Percentiles rank a stretch among this genome's conserved stretches.
These are phyloP conservation scores for Articulospora tetracladia DNA, from an alignment of 495 filamentous ascomycete species.

Conservation along the genomic window DNA sequence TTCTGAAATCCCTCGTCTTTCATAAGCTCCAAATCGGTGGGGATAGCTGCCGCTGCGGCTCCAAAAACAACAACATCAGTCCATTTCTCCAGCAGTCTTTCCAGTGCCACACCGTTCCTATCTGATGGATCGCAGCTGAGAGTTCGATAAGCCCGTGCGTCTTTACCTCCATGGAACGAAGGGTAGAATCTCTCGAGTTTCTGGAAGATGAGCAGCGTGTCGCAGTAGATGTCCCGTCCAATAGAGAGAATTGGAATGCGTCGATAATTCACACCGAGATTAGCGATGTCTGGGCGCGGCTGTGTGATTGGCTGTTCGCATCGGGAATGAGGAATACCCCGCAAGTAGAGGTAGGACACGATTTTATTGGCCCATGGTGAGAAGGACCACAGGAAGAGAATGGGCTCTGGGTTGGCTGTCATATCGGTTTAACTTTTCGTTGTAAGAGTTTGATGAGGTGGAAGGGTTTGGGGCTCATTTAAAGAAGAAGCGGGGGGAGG, in stretches of 20 bases:
- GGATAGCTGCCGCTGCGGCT: slow-evolving; percentile 41
- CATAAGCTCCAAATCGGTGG: slow-evolving; percentile 41
- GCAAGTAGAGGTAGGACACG: slow-evolving; percentile 54
- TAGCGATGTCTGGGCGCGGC: slow-evolving; percentile 52
- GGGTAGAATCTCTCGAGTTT: slow-evolving; percentile 49
- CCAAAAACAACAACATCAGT: slow-evolving; percentile 30
- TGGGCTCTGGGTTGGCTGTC: slow-evolving; percentile 26
- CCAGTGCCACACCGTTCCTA: neutral
- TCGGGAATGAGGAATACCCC: slow-evolving; percentile 52
- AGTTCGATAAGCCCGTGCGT: slow-evolving; percentile 28
- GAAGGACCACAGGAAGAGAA: slow-evolving; percentile 51
- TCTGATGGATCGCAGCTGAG: slow-evolving; percentile 8
- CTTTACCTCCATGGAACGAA: slow-evolving; percentile 16
- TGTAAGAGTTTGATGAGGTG: no score
- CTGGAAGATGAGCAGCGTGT: slow-evolving; percentile 54
- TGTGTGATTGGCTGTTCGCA: slow-evolving; percentile 30
- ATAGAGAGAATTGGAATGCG: slow-evolving; percentile 59
- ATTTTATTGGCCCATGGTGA: slow-evolving; percentile 55
- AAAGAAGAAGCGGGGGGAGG: no score
- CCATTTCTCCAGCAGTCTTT: neutral
- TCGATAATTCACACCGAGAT: slow-evolving; percentile 52
- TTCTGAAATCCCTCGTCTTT: slow-evolving; percentile 44
- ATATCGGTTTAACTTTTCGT: no score
- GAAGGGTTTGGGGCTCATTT: no score
- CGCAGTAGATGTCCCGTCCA: slow-evolving; percentile 49